These are phyloP conservation scores for Coemansia sp. DNA, from an alignment of 192 early-diverging fungal species.

Conservation along the genomic window DNA sequence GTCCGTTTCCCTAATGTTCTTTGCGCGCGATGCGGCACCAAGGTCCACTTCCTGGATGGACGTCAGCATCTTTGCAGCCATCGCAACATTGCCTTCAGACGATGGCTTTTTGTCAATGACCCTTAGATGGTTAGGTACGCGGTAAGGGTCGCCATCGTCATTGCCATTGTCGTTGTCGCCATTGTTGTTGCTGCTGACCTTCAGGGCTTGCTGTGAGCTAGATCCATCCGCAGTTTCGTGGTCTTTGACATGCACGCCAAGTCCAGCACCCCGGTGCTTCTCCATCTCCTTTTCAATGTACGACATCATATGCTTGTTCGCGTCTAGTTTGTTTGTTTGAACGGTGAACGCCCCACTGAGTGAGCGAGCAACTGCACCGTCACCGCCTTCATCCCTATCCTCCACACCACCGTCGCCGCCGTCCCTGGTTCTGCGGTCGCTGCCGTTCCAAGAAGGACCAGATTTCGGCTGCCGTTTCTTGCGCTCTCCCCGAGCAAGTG, in stretches of 20 bases:
- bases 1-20: slow-evolving; percentile 81
- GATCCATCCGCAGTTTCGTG: not conserved
- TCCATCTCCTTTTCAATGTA: slow-evolving; percentile 75
- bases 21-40: slow-evolving; percentile 66
- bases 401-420: slow-evolving; percentile 13
- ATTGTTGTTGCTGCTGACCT: not conserved
- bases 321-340: slow-evolving; percentile 74
- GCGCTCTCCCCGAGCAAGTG: slow-evolving; percentile 26
- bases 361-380: slow-evolving; percentile 36
- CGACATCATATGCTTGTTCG: slow-evolving; percentile 83
- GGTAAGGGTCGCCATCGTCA: slow-evolving; percentile 63
- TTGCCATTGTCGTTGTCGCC: too few species aligned
- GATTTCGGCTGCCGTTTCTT: slow-evolving; percentile 16
- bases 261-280: slow-evolving; percentile 25
- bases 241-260: not conserved
- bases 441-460: slow-evolving; percentile 6
- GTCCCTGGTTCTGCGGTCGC: not conserved
- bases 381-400: slow-evolving; percentile 29
- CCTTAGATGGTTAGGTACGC: slow-evolving; percentile 64
- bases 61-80: slow-evolving; percentile 84
- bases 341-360: slow-evolving; percentile 65
- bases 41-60: slow-evolving; percentile 91
- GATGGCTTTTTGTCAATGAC: slow-evolving; percentile 62
- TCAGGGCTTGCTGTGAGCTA: not conserved
- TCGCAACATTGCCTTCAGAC: slow-evolving; percentile 80